phyloP scores from a whole-genome alignment of 225 moss, liverwort and hornwort species.

The Pseudisothecium myosuroides region DNA sequence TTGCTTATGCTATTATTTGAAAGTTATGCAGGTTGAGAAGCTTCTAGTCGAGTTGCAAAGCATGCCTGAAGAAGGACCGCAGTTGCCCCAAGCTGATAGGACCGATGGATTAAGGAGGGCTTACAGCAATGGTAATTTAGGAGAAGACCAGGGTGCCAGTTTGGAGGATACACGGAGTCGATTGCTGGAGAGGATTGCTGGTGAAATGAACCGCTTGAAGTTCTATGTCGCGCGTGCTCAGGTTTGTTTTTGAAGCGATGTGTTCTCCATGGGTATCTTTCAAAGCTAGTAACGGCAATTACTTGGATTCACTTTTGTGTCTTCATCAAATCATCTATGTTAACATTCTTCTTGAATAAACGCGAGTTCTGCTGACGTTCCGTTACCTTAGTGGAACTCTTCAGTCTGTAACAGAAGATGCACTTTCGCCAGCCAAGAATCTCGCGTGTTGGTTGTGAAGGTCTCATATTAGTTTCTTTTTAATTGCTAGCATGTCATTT shows the following conservation, averaged over 20 bases:
- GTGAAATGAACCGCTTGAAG: slow-evolving; percentile 93
- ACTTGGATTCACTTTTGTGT: neutral
- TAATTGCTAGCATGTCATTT: neutral
- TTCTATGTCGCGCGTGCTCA: slow-evolving; percentile 88
- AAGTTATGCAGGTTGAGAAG: slow-evolving; percentile 65
- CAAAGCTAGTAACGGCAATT: neutral
- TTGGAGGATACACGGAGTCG: slow-evolving; percentile 73
- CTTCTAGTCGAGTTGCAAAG: slow-evolving; percentile 77
- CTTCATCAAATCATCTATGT: neutral
- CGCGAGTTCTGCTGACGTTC: neutral
- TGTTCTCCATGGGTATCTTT: neutral
- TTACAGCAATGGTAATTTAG: slow-evolving; percentile 33
- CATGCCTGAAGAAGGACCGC: slow-evolving; percentile 67
- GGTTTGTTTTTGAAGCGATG: slow-evolving; percentile 17
- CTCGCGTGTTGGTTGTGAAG: neutral
- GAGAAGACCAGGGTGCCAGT: slow-evolving; percentile 64
- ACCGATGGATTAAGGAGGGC: slow-evolving; percentile 21
- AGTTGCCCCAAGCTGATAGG: slow-evolving; percentile 27
- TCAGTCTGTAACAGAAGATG: neutral
- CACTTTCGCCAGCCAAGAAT: neutral
- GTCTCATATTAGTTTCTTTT: neutral
- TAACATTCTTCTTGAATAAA: neutral
- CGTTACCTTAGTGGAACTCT: neutral
- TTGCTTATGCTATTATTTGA: neutral
- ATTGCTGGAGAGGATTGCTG: slow-evolving; percentile 81